These are phyloP conservation scores for Agaricus subrufescens DNA, from an alignment of 768 basidiomycete genomes.

Conservation along the genomic window DNA sequence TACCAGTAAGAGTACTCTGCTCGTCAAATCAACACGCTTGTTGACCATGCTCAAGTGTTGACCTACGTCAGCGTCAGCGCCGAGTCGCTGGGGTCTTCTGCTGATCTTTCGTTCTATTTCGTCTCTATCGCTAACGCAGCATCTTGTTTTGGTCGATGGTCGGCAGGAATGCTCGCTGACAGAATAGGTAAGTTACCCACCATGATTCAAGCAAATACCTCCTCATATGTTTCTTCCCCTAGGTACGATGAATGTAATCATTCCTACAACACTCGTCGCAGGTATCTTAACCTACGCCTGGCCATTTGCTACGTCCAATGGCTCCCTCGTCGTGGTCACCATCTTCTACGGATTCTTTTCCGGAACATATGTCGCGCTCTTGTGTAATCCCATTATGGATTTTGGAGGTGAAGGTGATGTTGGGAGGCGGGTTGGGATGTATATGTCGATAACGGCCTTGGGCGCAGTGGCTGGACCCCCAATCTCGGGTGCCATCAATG, in stretches of 20 bases:
- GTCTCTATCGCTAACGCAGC: slow-evolving; percentile 66
- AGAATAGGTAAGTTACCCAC: slow-evolving; percentile 37
- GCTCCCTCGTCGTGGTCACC: slow-evolving; percentile 46
- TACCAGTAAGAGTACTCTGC: slow-evolving; percentile 34
- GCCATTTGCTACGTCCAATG: slow-evolving; percentile 53
- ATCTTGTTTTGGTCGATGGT: slow-evolving; percentile 57
- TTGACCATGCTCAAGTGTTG: slow-evolving; percentile 35
- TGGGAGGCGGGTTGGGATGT: slow-evolving; percentile 63
- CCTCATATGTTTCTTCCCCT: background rate
- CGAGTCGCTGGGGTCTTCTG: slow-evolving; percentile 40
- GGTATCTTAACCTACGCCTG: slow-evolving; percentile 63
- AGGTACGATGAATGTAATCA: slow-evolving; percentile 47
- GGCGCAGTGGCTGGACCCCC: slow-evolving; percentile 70
- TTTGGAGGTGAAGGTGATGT: slow-evolving; percentile 59
- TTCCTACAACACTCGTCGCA: slow-evolving; percentile 54
- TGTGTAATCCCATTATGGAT: slow-evolving; percentile 52
- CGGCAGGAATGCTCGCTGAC: slow-evolving; percentile 52
- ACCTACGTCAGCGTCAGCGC: slow-evolving; percentile 67
- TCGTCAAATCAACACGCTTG: background rate
- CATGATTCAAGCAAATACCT: background rate
- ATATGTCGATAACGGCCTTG: slow-evolving; percentile 52
- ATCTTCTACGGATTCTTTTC: slow-evolving; percentile 67
- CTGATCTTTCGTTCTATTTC: slow-evolving; percentile 56
- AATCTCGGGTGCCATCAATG: slow-evolving; percentile 67
- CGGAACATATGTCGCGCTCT: slow-evolving; percentile 56